phyloP scores from a whole-genome alignment of 331 rosid genomes.

The Malus hybrid region DNA sequence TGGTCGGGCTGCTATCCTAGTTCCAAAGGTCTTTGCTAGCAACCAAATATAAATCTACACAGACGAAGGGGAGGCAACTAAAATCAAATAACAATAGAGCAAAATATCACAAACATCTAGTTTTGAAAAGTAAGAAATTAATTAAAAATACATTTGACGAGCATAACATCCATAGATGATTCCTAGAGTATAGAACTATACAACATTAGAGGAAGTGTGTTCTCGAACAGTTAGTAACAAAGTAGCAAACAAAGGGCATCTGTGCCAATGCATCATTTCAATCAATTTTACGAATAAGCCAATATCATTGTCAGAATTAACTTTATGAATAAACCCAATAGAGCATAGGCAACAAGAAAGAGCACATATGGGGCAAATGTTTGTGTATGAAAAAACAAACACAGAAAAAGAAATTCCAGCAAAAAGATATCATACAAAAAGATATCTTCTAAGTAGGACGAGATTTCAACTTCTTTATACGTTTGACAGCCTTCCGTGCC shows the following conservation, averaged over 20 bases:
- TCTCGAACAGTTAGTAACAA: not conserved
- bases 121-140: not conserved
- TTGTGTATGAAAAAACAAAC: constrained; percentile 10
- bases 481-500: constrained; percentile 68
- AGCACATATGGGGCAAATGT: not conserved
- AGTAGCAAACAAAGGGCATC: not conserved
- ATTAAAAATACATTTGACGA: not conserved
- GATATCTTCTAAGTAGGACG: constrained; percentile 26
- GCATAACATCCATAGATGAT: not conserved
- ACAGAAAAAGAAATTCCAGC: constrained; percentile 12
- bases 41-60: not conserved
- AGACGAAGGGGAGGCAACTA: not conserved
- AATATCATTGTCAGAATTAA: not conserved
- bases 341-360: not conserved
- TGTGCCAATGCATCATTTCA: not conserved
- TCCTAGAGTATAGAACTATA: not conserved
- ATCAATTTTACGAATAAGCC: not conserved
- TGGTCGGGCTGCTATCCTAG: not conserved
- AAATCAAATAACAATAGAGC: not conserved
- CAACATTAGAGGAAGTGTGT: not conserved
- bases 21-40: not conserved
- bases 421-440: constrained; percentile 12
- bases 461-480: constrained; percentile 58
- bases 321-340: constrained; percentile 2
- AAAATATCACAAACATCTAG: not conserved